Conservation (phyloP, 345 rosid species). For the Cardiospermum halicacabum region DNA sequence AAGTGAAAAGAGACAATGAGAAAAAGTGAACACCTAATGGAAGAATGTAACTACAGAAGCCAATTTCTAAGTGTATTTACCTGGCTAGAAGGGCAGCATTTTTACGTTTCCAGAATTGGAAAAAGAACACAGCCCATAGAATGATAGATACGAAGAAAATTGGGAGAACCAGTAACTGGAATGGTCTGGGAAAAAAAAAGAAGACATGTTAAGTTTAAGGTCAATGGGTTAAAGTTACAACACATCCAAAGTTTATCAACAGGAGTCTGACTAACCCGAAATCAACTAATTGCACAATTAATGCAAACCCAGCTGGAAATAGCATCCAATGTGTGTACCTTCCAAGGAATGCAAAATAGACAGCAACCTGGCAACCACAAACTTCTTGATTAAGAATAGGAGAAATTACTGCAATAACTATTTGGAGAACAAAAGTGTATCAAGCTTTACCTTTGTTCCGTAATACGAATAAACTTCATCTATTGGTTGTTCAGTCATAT, state of each 20-base stretch:
- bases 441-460: constrained; percentile 63
- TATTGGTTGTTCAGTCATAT: constrained; percentile 68
- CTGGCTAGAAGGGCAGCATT: constrained; percentile 73
- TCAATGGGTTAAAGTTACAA: constrained; percentile 1
- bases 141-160: constrained; percentile 58
- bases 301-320: constrained; percentile 72
- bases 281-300: constrained; percentile 60
- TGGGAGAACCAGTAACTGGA: constrained; percentile 75
- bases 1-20: constrained; percentile 8
- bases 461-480: constrained; percentile 85
- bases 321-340: constrained; percentile 82
- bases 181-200: constrained; percentile 41
- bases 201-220: neutral
- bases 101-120: constrained; percentile 97
- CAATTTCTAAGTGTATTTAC: constrained; percentile 26
- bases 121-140: constrained; percentile 84
- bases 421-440: neutral
- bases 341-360: constrained; percentile 84
- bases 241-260: constrained; percentile 3
- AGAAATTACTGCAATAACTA: constrained; percentile 1
- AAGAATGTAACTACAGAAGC: neutral
- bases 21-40: neutral
- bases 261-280: constrained; percentile 46
- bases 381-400: constrained; percentile 15
- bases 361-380: constrained; percentile 55